Percentiles rank a stretch among this genome's conserved stretches.
Conservation (phyloP, 2,329 filamentous ascomycete species). For the Aschersonia sp. region DNA sequence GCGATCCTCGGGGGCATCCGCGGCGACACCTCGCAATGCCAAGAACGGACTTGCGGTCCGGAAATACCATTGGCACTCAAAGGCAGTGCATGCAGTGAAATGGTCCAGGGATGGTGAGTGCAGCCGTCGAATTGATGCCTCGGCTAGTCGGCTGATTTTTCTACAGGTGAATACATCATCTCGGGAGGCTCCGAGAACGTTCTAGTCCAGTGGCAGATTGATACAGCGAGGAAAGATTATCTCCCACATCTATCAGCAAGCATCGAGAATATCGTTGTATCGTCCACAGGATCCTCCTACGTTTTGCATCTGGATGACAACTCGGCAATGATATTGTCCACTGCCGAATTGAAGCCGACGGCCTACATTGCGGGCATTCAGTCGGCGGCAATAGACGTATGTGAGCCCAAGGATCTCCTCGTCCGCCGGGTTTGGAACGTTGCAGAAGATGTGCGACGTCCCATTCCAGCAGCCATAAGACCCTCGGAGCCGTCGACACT, state of each 20-base stretch:
- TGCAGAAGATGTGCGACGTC: conserved; percentile 26
- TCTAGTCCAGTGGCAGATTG: conserved; percentile 83
- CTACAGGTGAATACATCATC: conserved; percentile 73
- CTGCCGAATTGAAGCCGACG: conserved; percentile 72
- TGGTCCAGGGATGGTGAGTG: conserved; percentile 76
- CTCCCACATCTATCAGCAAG: conserved; percentile 81
- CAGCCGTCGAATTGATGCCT: neutral
- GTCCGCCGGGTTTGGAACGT: conserved; percentile 36
- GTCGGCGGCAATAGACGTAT: conserved; percentile 35
- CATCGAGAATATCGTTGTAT: conserved; percentile 75
- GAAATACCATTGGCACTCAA: conserved; percentile 83
- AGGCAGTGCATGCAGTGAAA: conserved; percentile 68
- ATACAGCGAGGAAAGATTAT: conserved; percentile 68
- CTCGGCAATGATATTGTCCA: conserved; percentile 79
- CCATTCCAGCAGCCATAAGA: conserved; percentile 46
- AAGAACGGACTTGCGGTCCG: conserved; percentile 40
- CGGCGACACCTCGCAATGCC: conserved; percentile 16
- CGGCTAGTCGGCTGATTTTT: conserved; percentile 13
- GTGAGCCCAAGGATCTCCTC: conserved; percentile 34
- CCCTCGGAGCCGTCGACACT: conserved; percentile 48
- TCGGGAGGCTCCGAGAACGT: conserved; percentile 86
- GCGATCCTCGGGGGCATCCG: conserved; percentile 27
- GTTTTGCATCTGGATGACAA: conserved; percentile 81
- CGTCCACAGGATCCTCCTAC: conserved; percentile 65
- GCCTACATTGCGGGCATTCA: conserved; percentile 78